Conservation (phyloP, 441 rosid genomes). For the Populus hybrid region DNA sequence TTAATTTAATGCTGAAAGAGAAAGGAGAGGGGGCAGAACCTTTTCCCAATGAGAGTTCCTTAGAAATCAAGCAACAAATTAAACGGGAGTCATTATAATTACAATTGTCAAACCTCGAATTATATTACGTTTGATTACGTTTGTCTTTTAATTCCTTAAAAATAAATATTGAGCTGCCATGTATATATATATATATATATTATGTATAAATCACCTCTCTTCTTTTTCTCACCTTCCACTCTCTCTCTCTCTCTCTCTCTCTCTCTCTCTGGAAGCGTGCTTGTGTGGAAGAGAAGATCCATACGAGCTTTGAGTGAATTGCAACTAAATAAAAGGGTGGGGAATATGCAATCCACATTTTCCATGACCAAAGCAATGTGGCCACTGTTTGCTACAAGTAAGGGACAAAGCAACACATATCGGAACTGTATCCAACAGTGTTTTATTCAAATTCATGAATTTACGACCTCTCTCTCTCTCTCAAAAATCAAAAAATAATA, state of each 20-base stretch:
- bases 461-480: background rate
- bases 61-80: slow-evolving; percentile 53
- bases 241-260: no score
- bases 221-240: background rate
- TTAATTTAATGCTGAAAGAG: slow-evolving; percentile 21
- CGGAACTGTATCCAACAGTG: background rate
- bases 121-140: slow-evolving; percentile 36
- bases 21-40: slow-evolving; percentile 23
- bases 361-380: slow-evolving; percentile 42
- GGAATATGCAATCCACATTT: slow-evolving; percentile 42
- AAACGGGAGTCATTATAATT: slow-evolving; percentile 20
- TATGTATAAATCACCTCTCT: background rate
- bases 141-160: slow-evolving; percentile 21
- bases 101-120: slow-evolving; percentile 45
- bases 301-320: slow-evolving; percentile 31
- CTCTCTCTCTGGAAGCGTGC: slow-evolving; percentile 13
- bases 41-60: slow-evolving; percentile 48
- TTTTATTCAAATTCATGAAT: background rate
- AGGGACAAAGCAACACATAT: slow-evolving; percentile 3
- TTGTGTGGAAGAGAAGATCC: slow-evolving; percentile 29
- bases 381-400: slow-evolving; percentile 1
- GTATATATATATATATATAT: background rate
- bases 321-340: slow-evolving; percentile 32
- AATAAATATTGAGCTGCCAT: background rate
- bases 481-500: no score